Evolutionary conservation across 176 grass and related monocot species (phyloP).

Genomic region (Raddia guianensis): DNA sequence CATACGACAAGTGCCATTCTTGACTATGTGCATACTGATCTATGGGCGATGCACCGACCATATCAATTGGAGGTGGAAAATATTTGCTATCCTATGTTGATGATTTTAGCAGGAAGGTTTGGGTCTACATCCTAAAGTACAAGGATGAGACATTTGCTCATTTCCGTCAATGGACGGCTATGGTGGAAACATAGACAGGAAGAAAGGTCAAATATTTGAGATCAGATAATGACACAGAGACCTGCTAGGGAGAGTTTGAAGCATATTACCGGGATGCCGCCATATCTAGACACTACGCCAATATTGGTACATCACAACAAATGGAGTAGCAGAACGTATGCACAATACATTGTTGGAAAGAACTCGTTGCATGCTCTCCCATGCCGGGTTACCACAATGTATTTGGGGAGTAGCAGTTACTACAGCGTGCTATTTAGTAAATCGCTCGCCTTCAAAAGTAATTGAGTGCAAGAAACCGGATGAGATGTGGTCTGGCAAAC

Average conservation of each 20-base stretch:
- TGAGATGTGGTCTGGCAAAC: constrained; percentile 23
- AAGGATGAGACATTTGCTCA: background rate
- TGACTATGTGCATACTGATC: background rate
- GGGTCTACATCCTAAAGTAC: background rate
- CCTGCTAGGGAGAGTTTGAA: background rate
- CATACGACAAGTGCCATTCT: background rate
- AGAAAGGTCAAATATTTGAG: background rate
- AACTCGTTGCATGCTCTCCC: constrained; percentile 29
- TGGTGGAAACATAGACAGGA: background rate
- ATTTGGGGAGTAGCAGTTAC: background rate
- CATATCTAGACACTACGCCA: constrained; percentile 3
- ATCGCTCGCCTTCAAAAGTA: background rate
- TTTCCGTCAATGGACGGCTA: background rate
- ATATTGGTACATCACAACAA: background rate
- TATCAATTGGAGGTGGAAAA: background rate
- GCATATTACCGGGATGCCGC: background rate
- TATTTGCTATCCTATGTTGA: background rate
- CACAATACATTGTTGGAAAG: constrained; percentile 36
- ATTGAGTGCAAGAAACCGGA: constrained; percentile 22
- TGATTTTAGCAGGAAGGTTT: background rate
- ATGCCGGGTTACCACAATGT: background rate
- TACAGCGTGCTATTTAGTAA: background rate
- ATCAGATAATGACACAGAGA: constrained; percentile 1
- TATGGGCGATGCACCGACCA: background rate
- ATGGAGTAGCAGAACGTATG: constrained; percentile 21